phyloP scores from a whole-genome alignment of 1,139 yeast species.

The Eremothecium gossypii region DNA sequence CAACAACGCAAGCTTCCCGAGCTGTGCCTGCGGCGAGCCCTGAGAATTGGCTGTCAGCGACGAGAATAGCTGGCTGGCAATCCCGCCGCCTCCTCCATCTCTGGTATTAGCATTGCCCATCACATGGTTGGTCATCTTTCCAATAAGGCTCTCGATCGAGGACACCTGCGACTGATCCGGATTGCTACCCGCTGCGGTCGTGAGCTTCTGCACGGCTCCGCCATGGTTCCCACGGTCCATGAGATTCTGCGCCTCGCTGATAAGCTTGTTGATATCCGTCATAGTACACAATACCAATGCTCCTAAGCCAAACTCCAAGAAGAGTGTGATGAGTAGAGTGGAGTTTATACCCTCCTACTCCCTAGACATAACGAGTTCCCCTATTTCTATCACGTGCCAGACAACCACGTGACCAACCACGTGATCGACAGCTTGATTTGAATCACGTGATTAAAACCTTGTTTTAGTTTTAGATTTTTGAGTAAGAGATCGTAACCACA shows the following conservation, averaged over 20 bases:
- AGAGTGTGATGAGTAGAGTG: no score
- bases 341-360: no score
- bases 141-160: conserved; percentile 20
- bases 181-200: conserved; percentile 21
- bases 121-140: conserved; percentile 16
- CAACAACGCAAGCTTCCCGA: conserved; percentile 25
- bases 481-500: no score
- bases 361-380: no score
- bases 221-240: conserved; percentile 20
- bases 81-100: conserved; percentile 16
- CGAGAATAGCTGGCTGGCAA: conserved; percentile 18
- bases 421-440: no score
- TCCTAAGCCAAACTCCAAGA: no score
- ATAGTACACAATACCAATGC: no score
- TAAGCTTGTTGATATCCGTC: conserved; percentile 12
- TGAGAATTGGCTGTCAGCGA: conserved; percentile 16
- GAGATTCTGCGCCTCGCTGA: conserved; percentile 18
- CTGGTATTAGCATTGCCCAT: conserved; percentile 9
- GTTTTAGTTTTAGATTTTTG: no score
- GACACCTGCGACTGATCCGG: conserved; percentile 20
- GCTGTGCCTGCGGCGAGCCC: conserved; percentile 22
- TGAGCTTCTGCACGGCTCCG: conserved; percentile 23
- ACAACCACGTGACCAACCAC: no score
- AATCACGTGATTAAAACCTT: no score
- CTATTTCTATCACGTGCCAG: no score